Conservation (phyloP, 2,329 filamentous ascomycete species). For the Aspergillus aculeatus region DNA sequence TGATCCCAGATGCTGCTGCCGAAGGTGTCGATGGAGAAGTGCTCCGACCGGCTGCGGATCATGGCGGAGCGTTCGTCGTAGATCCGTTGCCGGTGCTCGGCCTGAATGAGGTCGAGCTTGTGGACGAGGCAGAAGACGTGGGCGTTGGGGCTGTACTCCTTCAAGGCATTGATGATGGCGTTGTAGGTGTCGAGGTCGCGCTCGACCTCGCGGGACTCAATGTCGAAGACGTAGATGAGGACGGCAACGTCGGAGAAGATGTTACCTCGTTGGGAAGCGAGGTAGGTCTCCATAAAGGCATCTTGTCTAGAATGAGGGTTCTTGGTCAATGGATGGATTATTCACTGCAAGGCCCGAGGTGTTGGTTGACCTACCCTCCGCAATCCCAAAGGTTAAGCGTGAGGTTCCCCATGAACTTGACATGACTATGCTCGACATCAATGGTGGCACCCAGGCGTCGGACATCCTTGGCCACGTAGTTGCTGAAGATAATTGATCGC, state of each 20-base stretch:
- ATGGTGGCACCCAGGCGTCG: constrained; percentile 90
- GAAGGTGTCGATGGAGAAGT: constrained; percentile 79
- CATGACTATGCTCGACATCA: constrained; percentile 96
- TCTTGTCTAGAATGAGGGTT: constrained; percentile 66
- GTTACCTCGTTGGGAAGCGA: constrained; percentile 90
- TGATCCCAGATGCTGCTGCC: constrained; percentile 99
- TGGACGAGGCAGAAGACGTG: constrained; percentile 94
- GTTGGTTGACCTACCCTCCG: constrained; percentile 63
- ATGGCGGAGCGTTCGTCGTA: constrained; percentile 80
- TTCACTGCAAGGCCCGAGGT: neutral
- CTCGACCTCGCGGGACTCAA: constrained; percentile 91
- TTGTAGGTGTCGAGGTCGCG: constrained; percentile 90
- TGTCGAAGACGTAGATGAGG: constrained; percentile 98
- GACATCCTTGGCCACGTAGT: constrained; percentile 96
- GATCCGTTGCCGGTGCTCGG: constrained; percentile 72
- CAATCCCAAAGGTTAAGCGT: constrained; percentile 99
- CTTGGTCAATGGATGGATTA: neutral
- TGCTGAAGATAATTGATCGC: constrained; percentile 98
- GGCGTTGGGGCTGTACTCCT: constrained; percentile 76
- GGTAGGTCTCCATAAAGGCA: constrained; percentile 97
- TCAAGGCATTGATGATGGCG: constrained; percentile 82
- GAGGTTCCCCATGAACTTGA: constrained; percentile 97
- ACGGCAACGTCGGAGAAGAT: constrained; percentile 97
- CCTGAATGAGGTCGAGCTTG: constrained; percentile 96
- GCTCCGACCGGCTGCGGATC: constrained; percentile 71